Evolutionary conservation across 805 yeast species (phyloP), one percentile per base, ranked within the genome.

Genomic region (Metschnikowia cerradonensis): DNA sequence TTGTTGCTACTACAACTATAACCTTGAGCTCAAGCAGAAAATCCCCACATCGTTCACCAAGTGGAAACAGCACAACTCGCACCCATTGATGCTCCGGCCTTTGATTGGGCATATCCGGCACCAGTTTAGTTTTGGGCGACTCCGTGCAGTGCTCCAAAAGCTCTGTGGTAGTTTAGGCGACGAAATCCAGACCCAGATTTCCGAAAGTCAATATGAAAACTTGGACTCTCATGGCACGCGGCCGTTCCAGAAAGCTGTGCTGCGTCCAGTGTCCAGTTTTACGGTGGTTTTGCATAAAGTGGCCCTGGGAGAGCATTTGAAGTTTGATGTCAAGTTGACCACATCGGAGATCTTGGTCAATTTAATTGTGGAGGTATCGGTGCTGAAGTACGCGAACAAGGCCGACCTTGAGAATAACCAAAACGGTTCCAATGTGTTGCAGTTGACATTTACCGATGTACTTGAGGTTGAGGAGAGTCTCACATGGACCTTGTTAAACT

Each of bases 41-140:
- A 70, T 79, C 10, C 84, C 84, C 15, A 71, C 80, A 2, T 67
- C 78, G 3, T 61, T 72, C 53, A 70, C 75, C 23, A 74, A 73
- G 52, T 77, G 70, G 74, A 75, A 66, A 61, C 78, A 54, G 64
- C 56, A 65, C 31, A 72, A 71, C 47, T 67, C 77, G 11, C 77
- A 76, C 48, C 73, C 79, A 2, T 63, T 77, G 48, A 69, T 83
- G 19, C 65, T 83, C 19, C 66, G 83, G 35, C 86, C 88, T 2
- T 62, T 83, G 39, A 71, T 83, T 34, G 86, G 86, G 4, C 79
- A 80, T 55, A 75, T 80, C 52, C 75, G 77, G 51, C 88, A 83
- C 57, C 82, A 81, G 54, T 56, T 68, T 34, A 67, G 73, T 46
- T 53, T 80, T 11, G 53, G 56, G 23, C 58, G 59, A 41, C 58